Evolutionary conservation across 2,329 filamentous ascomycete genomes (phyloP), one percentile per base, ranked within the genome.

Genomic region (Exophiala bonariae): DNA sequence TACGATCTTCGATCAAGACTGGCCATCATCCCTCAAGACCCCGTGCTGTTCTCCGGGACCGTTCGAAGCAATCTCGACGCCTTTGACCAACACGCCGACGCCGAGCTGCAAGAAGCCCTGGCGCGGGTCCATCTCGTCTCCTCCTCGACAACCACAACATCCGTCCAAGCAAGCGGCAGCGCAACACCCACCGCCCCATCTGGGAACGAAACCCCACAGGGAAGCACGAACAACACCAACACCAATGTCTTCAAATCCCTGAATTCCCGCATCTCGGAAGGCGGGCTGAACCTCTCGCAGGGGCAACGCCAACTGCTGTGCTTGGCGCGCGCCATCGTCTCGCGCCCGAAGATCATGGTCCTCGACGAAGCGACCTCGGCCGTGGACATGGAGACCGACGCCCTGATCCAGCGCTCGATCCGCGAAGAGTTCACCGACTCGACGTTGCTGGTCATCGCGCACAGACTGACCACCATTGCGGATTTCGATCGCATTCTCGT

Each of bases 21-120:
- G 1, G 85, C 86, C 30, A 91, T 93, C 56, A 92, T 93, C 44
- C 87, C 88, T 1, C 86, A 90, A 68, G 87, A 92, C 56, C 87
- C 88, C 0, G 86, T 91, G 1, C 75, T 93, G 5, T 92, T 93
- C 68, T 87, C 84, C 1, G 88, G 89, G 17, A 90, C 87, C 0
- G 73, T 93, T 16, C 78, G 87, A 33, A 82, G 77, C 34, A 92
- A 92, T 59, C 75, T 93, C 3, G 88, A 93, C 61, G 84, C 87
- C 0, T 90, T 91, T 58, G 75, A 85, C 44, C 74, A 86, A 50
- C 81, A 88, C 60, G 78, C 74, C 1, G 87, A 92, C 54, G 73
- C 70, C 1, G 83, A 87, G 59, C 78, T 93, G 3, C 76, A 77
- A 30, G 85, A 89, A 57, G 85, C 82, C 0, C 74, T 93, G 1